These are phyloP conservation scores for Phytophthora nicotianae DNA, from an alignment of 352 stramenopile species.

Conservation along the genomic window DNA sequence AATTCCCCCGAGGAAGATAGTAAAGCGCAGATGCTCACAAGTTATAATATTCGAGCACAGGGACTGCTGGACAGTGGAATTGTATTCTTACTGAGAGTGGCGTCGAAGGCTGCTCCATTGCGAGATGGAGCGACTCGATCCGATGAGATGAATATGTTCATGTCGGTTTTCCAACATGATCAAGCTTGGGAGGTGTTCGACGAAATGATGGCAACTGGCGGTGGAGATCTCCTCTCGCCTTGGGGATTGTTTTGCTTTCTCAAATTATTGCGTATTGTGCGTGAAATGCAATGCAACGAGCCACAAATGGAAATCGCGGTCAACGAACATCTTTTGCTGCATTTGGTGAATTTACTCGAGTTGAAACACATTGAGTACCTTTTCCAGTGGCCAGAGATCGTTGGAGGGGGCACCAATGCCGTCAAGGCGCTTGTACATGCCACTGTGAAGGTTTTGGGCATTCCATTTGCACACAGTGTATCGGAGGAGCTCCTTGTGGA, in stretches of 20 bases:
- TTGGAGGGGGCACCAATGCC: constrained; percentile 78
- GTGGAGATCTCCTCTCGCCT: constrained; percentile 74
- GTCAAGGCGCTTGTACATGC: constrained; percentile 84
- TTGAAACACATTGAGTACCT: constrained; percentile 65
- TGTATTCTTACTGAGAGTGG: constrained; percentile 67
- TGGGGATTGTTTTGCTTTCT: constrained; percentile 87
- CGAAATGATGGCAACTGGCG: constrained; percentile 51
- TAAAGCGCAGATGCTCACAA: constrained; percentile 62
- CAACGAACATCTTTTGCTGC: constrained; percentile 61
- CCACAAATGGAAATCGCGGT: constrained; percentile 48
- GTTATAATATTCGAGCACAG: constrained; percentile 72
- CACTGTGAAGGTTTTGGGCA: constrained; percentile 85
- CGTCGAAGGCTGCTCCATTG: constrained; percentile 52
- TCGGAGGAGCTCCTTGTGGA: constrained; percentile 69
- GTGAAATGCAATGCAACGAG: constrained; percentile 63
- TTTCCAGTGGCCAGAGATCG: constrained; percentile 75
- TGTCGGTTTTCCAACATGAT: constrained; percentile 45
- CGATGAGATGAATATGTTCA: constrained; percentile 46
- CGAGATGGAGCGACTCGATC: constrained; percentile 10
- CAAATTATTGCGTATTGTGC: constrained; percentile 77
- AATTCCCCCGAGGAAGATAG: constrained; percentile 25
- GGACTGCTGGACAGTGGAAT: constrained; percentile 67
- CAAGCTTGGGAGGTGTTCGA: constrained; percentile 59
- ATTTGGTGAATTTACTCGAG: constrained; percentile 64
- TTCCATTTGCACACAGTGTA: constrained; percentile 74